Evolutionary conservation across 768 basidiomycete species (phyloP).

Genomic region (Tulasnella sp.): DNA sequence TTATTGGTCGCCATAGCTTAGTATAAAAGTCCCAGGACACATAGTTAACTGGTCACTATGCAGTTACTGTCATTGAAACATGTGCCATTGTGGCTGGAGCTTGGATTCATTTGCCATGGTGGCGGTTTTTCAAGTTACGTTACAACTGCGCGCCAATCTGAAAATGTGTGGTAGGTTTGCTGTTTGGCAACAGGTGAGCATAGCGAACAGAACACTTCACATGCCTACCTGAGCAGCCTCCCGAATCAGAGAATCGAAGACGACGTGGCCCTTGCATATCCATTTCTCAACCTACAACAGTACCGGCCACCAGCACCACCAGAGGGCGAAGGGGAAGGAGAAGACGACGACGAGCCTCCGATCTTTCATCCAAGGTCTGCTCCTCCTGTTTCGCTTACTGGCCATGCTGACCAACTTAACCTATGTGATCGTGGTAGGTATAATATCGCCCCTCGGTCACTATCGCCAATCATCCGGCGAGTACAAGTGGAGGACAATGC

Average conservation of each 20-base stretch:
- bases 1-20: too few relatives aligned
- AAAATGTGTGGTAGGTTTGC: conserved; percentile 9
- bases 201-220: neutral
- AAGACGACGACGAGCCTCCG: conserved; percentile 35
- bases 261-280: conserved; percentile 5
- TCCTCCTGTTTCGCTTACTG: neutral
- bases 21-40: too few relatives aligned
- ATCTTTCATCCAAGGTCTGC: conserved; percentile 35
- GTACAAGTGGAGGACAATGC: conserved; percentile 26
- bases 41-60: too few relatives aligned
- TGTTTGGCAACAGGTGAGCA: conserved; percentile 4
- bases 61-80: too few relatives aligned
- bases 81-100: too few relatives aligned
- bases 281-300: conserved; percentile 3
- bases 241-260: neutral
- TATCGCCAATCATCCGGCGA: conserved; percentile 61
- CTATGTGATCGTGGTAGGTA: conserved; percentile 38
- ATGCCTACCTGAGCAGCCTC: neutral
- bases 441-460: conserved; percentile 74
- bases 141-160: neutral
- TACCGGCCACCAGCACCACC: neutral
- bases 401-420: neutral
- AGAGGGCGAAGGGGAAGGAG: conserved; percentile 42
- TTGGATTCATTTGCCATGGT: too few relatives aligned
- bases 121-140: too few relatives aligned